A percentile compares a stretch with the other conserved stretches of the same genome.
Evolutionary conservation across 2,329 filamentous ascomycete genomes (phyloP).

Genomic region (Fusarium tricinctum): DNA sequence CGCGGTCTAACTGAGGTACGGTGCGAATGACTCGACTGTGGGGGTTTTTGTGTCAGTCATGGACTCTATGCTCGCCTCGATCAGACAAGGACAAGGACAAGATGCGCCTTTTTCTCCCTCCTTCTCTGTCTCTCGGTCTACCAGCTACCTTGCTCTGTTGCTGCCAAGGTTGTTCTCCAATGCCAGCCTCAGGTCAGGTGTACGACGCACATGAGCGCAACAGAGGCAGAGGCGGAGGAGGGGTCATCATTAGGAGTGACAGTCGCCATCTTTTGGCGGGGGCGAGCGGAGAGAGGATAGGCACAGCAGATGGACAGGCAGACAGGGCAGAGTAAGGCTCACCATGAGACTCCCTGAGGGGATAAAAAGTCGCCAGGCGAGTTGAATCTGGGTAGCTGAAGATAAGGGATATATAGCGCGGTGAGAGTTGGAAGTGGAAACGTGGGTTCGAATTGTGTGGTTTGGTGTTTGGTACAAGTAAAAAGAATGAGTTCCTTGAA

Average conservation of each 20-base stretch:
- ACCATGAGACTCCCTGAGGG: constrained; percentile 33
- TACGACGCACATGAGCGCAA: constrained; percentile 31
- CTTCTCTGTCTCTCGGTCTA: neutral
- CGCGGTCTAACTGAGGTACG: neutral
- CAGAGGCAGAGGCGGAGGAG: constrained; percentile 5
- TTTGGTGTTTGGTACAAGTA: neutral
- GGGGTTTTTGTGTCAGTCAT: constrained; percentile 37
- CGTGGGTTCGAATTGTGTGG: neutral
- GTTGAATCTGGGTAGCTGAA: constrained; percentile 1
- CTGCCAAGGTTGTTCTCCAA: constrained; percentile 21
- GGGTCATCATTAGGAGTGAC: constrained; percentile 37
- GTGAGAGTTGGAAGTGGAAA: constrained; percentile 9
- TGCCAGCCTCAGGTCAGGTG: constrained; percentile 38
- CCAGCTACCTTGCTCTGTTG: neutral
- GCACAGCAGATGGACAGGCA: neutral
- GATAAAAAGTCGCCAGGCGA: neutral
- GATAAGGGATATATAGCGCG: constrained; percentile 9
- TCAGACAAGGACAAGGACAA: constrained; percentile 5
- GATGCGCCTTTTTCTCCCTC: constrained; percentile 26
- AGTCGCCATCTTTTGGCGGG: constrained; percentile 24
- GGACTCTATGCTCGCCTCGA: constrained; percentile 2
- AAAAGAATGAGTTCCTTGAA: neutral
- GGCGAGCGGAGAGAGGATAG: constrained; percentile 25
- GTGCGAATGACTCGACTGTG: constrained; percentile 43
- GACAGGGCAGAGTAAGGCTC: constrained; percentile 15